Base-by-base conservation (phyloP, 345 rosid species). In the Aquilaria yunnanensis region DNA sequence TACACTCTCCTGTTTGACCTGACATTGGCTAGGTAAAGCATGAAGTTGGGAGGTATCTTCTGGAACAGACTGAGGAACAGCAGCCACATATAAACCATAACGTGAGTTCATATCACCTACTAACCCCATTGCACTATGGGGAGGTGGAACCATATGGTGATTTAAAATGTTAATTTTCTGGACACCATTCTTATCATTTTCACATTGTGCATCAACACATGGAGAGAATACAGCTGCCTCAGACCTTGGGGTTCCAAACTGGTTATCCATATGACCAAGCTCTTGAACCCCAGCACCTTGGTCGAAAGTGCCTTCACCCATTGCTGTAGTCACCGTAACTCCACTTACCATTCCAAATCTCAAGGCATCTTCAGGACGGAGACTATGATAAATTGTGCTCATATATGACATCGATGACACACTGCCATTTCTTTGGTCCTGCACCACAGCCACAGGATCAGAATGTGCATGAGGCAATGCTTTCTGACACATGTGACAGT, bases 381-480 rank as follows among this genome's bases (percentile, higher is more conserved):
- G 80, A 72, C 88, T 87, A 32, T 78, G 84, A 78, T 72, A 71
- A 59, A 75, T 32, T 52, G 81, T 53, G 66, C 57, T 66, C 16
- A 74, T 58, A 74, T 70, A 68, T 10, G 72, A 65, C 49, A 54
- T 10, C 53, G 72, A 41, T 64, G 70, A 70, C 37, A 47, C 51
- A 62, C 43, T 53, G 45, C 56, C 47, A 4, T 72, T 80, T 63
- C 77, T 74, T 49, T 59, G 74, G 64, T 74, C 84, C 62, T 47
- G 78, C 56, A 69, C 69, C 68, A 75, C 8, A 58, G 86, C 69
- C 68, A 75, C 8, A 58, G 86, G 72, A 80, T 87, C 90, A 0
- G 85, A 87, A 79, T 87, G 86, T 50, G 78, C 83, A 76, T 82
- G 90, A 64, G 88, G 88, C 77, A 87, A 74, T 57, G 86, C 78